These are phyloP conservation scores for Fomitopsis schrenkii DNA, from an alignment of 1,284 basidiomycete species.

Conservation along the genomic window DNA sequence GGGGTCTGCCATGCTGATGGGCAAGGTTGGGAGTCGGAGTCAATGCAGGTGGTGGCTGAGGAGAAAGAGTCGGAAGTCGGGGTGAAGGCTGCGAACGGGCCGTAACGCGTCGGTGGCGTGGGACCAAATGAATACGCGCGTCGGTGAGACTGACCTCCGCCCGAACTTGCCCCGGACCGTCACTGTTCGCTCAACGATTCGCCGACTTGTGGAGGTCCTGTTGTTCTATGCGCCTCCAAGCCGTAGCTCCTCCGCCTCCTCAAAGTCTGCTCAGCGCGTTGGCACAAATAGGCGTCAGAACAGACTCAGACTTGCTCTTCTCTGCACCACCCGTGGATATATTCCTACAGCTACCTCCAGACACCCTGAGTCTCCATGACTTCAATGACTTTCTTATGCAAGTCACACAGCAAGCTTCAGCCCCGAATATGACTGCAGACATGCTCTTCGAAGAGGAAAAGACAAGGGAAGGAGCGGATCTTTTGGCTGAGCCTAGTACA, in stretches of 20 bases:
- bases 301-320: conserved; percentile 57
- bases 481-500: conserved; percentile 24
- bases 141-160: too few relatives aligned
- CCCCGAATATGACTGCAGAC: conserved; percentile 36
- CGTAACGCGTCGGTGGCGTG: neutral
- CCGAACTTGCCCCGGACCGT: too few relatives aligned
- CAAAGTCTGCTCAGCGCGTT: conserved; percentile 30
- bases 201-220: too few relatives aligned
- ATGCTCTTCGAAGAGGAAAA: conserved; percentile 30
- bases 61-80: too few relatives aligned
- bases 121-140: neutral
- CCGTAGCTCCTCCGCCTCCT: conserved; percentile 21
- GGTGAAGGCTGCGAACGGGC: neutral
- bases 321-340: conserved; percentile 41
- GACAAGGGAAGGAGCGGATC: conserved; percentile 20
- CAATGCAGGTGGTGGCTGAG: neutral
- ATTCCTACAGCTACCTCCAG: conserved; percentile 44
- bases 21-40: too few relatives aligned
- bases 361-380: conserved; percentile 42
- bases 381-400: conserved; percentile 36
- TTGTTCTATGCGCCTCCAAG: conserved; percentile 20
- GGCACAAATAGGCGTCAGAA: conserved; percentile 43
- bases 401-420: conserved; percentile 39
- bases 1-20: conserved; percentile 11
- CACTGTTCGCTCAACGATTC: too few relatives aligned